These are phyloP conservation scores for Talaromyces sp. DNA, from an alignment of 2,329 filamentous ascomycete genomes.

Conservation along the genomic window DNA sequence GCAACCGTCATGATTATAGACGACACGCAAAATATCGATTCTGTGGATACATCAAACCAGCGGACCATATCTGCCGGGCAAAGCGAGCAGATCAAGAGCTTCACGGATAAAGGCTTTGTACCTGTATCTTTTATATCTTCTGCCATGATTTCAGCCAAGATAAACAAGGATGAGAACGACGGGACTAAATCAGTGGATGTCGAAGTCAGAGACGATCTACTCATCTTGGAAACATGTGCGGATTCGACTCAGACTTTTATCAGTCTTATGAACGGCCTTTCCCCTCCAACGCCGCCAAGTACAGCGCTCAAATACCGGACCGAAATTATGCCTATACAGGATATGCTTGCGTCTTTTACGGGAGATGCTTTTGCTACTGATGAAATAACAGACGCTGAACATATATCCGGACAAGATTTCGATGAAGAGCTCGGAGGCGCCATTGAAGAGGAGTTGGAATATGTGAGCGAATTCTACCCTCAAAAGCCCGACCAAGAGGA, in stretches of 20 bases:
- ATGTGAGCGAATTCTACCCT: constrained; percentile 54
- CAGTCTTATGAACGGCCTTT: constrained; percentile 68
- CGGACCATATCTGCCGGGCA: constrained; percentile 21
- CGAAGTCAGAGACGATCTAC: constrained; percentile 75
- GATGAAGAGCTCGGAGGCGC: constrained; percentile 33
- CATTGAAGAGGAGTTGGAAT: constrained; percentile 40
- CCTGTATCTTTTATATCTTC: constrained; percentile 83
- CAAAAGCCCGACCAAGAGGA: constrained; percentile 36
- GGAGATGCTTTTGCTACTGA: constrained; percentile 67
- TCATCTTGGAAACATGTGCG: constrained; percentile 90
- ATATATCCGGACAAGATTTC: constrained; percentile 42
- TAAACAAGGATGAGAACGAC: constrained; percentile 52
- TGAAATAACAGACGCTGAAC: constrained; percentile 17
- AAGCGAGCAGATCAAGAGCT: constrained; percentile 43
- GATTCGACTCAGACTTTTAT: constrained; percentile 95
- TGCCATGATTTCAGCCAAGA: constrained; percentile 62
- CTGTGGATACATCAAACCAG: constrained; percentile 27
- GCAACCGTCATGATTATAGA: constrained; percentile 80
- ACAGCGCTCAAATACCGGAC: constrained; percentile 83
- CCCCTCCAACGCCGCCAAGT: constrained; percentile 76
- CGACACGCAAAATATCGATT: constrained; percentile 52
- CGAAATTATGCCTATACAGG: constrained; percentile 75
- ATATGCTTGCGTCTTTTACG: constrained; percentile 85
- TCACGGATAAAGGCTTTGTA: constrained; percentile 68
- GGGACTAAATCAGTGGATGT: constrained; percentile 67